Base-by-base conservation (phyloP, 2,329 filamentous ascomycete species). In the Cytospora chrysosperma region DNA sequence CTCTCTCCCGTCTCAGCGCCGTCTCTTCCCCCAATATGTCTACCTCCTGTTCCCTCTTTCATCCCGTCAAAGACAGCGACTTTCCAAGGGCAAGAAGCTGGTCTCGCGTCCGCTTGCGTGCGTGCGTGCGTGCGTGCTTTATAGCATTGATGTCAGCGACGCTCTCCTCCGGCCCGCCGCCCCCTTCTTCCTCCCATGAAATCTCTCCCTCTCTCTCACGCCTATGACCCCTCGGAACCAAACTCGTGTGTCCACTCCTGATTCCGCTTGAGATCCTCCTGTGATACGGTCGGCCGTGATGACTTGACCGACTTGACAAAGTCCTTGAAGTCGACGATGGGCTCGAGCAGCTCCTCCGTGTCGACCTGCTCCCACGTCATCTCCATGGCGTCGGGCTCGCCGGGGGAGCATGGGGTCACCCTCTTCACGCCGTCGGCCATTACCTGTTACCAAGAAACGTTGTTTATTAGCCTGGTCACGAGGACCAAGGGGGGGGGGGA, bases 171-270 rank as follows among this genome's bases (percentile, higher is more conserved):
- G n/a, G n/a, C n/a, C n/a, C n/a, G n/a, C n/a, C n/a, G n/a, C n/a
- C 19, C 34, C 13, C 19, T 19, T 17, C 28, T 21, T 7, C 40
- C 24, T 32, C n/a, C 6, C 4, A n/a, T n/a, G n/a, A n/a, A n/a
- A n/a, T 9, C 17, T n/a, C 7, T 21, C 21, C 43, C 26, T 21
- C 15, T 32, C 43, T 21, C 13, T 2, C 13, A 10, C 43, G 34
- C 27, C 66, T 71, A 85, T 69, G 82, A 81, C 21, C 94, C 94
- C 75, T 97, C 94, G 74, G 92, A 96, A 62, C 94, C 94, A 78
- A 98, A 98, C 78, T 98, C 93, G 71, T 89, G 85, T 12, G 95
- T 99, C 95, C 95, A 99, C 52, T 97, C 93, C 54, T 90, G 83
- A 75, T 94, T 97, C 72, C 86, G 85, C 69, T 87, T 84, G 53